Percentiles rank a stretch among this genome's conserved stretches.
Conservation (phyloP, 768 basidiomycete genomes). For the Psilocybe azurescens region DNA sequence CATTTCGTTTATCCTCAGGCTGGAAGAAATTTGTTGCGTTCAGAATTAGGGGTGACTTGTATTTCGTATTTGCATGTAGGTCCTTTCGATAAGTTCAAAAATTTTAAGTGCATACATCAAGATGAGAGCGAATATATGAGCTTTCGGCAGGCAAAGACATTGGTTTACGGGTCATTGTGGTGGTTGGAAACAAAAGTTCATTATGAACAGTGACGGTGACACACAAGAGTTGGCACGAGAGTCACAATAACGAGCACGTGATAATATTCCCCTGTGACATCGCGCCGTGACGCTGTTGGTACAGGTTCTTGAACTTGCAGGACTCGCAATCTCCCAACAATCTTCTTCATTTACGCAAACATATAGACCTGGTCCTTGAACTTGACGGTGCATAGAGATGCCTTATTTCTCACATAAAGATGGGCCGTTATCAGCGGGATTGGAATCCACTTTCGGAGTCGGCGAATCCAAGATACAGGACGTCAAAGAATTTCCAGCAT, state of each 20-base stretch:
- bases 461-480: not conserved
- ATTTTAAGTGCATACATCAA: too few species aligned
- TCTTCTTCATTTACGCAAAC: not conserved
- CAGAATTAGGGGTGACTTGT: too few species aligned
- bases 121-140: too few species aligned
- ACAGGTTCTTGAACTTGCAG: too few species aligned
- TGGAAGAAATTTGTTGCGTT: too few species aligned
- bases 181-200: not conserved
- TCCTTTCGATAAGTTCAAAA: too few species aligned
- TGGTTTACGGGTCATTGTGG: too few species aligned
- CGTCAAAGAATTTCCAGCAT: not conserved
- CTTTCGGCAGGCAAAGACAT: too few species aligned
- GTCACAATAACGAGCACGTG: slow-evolving; percentile 4
- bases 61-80: too few species aligned
- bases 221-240: not conserved
- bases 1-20: too few species aligned
- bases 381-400: not conserved
- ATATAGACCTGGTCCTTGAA: not conserved
- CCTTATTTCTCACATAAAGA: not conserved
- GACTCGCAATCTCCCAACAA: not conserved
- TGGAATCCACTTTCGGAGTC: not conserved
- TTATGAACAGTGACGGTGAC: not conserved
- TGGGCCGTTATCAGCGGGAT: not conserved
- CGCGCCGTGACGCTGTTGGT: not conserved
- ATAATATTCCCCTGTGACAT: not conserved